These are phyloP conservation scores for Bimuria novae-zelandiae DNA, from an alignment of 2,329 filamentous ascomycete genomes.

Conservation along the genomic window DNA sequence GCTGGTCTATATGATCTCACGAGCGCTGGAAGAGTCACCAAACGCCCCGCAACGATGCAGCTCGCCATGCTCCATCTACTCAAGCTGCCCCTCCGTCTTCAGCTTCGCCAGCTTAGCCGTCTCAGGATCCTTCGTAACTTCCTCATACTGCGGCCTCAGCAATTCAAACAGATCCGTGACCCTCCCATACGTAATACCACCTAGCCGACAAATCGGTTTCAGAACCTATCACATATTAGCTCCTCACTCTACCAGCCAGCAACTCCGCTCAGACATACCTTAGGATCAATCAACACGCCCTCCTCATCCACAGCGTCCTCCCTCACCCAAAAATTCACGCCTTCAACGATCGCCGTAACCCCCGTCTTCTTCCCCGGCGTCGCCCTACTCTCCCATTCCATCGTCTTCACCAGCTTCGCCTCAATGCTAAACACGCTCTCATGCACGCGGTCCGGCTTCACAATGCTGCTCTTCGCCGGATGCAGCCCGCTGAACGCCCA, in stretches of 20 bases:
- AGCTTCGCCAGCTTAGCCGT: constrained; percentile 62
- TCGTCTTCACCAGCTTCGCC: constrained; percentile 71
- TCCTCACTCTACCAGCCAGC: not conserved
- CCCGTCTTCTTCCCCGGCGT: constrained; percentile 75
- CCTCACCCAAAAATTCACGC: constrained; percentile 83
- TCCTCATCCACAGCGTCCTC: constrained; percentile 87
- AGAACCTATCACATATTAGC: constrained; percentile 59
- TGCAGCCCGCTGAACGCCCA: constrained; percentile 80
- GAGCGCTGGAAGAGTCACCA: not conserved
- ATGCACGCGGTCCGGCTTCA: constrained; percentile 72
- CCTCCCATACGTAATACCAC: constrained; percentile 84
- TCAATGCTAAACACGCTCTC: constrained; percentile 86
- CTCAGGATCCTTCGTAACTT: constrained; percentile 55
- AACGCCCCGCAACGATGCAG: not conserved
- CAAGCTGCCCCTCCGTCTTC: constrained; percentile 30
- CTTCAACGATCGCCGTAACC: constrained; percentile 78
- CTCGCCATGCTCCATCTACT: constrained; percentile 27
- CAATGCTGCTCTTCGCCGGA: constrained; percentile 66
- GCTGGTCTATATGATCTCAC: constrained; percentile 2
- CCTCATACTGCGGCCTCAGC: constrained; percentile 59
- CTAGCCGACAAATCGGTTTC: constrained; percentile 75
- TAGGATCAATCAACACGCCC: constrained; percentile 72
- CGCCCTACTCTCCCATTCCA: constrained; percentile 76
- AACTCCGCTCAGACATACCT: constrained; percentile 50
- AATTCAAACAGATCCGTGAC: constrained; percentile 73